Percentiles rank a stretch among this genome's conserved stretches.
phyloP scores from a whole-genome alignment of 2,329 filamentous ascomycete genomes.

The Xylogone sp. region DNA sequence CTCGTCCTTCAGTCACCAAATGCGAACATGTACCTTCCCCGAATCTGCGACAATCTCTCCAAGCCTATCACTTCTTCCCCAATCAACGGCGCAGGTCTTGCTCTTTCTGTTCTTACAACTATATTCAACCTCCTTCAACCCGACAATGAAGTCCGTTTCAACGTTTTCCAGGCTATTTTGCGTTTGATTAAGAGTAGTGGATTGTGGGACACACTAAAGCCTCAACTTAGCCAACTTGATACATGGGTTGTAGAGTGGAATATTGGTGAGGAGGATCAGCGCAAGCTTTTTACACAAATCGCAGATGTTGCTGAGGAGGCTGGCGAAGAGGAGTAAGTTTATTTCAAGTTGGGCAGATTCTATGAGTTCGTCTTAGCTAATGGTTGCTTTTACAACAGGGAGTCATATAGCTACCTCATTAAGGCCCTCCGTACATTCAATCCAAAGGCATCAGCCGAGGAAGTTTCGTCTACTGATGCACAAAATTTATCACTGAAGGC shows the following conservation, averaged over 20 bases:
- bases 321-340: conserved; percentile 69
- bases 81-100: conserved; percentile 77
- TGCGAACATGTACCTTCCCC: conserved; percentile 79
- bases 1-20: conserved; percentile 84
- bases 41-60: conserved; percentile 84
- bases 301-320: conserved; percentile 76
- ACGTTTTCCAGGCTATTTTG: conserved; percentile 86
- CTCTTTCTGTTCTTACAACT: conserved; percentile 86
- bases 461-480: conserved; percentile 55
- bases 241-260: conserved; percentile 82
- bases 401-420: conserved; percentile 64
- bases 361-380: conserved; percentile 5
- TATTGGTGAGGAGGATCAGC: conserved; percentile 74
- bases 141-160: conserved; percentile 75
- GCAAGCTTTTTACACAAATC: conserved; percentile 80
- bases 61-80: conserved; percentile 85
- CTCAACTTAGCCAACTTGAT: conserved; percentile 79
- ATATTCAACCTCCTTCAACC: conserved; percentile 90
- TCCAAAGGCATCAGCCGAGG: conserved; percentile 46
- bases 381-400: conserved; percentile 32
- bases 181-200: conserved; percentile 72
- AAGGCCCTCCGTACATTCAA: conserved; percentile 60
- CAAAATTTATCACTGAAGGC: conserved; percentile 62
- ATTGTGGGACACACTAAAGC: conserved; percentile 79
- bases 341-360: not conserved